Evolutionary conservation across 805 yeast genomes (phyloP).

Genomic region (Ogataea pignaliae): DNA sequence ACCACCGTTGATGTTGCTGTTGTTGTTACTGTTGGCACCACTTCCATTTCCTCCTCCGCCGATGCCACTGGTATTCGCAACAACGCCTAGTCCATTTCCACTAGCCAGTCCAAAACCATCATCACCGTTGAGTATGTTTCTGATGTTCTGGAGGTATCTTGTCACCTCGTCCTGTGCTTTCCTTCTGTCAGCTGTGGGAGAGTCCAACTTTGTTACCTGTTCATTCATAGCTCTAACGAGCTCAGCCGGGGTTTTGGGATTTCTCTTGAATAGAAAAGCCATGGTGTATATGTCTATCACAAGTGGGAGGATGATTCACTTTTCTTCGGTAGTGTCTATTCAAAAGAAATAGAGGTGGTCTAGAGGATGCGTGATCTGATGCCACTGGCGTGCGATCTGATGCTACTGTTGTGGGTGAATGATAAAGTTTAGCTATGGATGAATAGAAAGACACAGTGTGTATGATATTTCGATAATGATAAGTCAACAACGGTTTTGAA

Average conservation of each 20-base stretch:
- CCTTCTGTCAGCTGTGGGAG: slow-evolving; percentile 32
- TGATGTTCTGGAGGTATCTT: slow-evolving; percentile 59
- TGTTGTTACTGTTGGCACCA: neutral
- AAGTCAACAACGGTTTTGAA: no score
- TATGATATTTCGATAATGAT: no score
- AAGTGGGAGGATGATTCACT: no score
- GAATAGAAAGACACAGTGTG: no score
- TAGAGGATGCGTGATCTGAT: no score
- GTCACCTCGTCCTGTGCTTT: slow-evolving; percentile 69
- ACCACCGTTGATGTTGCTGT: neutral
- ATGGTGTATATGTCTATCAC: slow-evolving; percentile 32
- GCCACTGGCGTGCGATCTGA: no score
- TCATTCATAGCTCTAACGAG: slow-evolving; percentile 73
- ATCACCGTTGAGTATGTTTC: slow-evolving; percentile 44
- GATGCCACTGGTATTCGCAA: neutral
- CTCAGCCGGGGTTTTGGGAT: slow-evolving; percentile 86
- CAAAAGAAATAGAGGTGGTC: no score
- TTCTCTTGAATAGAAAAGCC: slow-evolving; percentile 89
- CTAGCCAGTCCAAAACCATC: slow-evolving; percentile 49
- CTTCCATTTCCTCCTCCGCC: neutral
- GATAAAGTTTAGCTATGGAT: no score
- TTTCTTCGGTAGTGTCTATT: no score
- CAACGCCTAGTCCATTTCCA: neutral
- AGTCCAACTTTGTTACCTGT: slow-evolving; percentile 59
- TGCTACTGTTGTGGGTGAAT: no score